Evolutionary conservation across 371 early-diverging fungal species (phyloP).

Genomic region (Syncephalastrum contaminatum): DNA sequence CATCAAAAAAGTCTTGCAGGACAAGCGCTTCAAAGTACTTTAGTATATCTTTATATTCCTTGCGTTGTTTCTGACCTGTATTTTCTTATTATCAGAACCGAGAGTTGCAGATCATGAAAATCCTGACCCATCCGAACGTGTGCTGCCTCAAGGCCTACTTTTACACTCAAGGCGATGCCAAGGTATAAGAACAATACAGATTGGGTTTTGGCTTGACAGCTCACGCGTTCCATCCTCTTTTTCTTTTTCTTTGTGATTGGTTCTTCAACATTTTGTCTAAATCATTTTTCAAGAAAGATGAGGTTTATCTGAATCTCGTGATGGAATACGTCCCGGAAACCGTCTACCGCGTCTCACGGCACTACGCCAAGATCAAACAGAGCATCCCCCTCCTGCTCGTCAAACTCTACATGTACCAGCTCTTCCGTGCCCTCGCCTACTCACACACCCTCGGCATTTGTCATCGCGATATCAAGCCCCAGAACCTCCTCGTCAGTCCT

Average conservation of each 20-base stretch:
- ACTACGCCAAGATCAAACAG: slow-evolving; percentile 85
- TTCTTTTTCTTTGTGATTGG: slow-evolving; percentile 11
- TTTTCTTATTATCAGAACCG: slow-evolving; percentile 67
- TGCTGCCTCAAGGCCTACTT: slow-evolving; percentile 86
- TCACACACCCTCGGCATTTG: slow-evolving; percentile 94
- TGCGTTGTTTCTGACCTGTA: too few species aligned
- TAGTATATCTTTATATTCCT: too few species aligned
- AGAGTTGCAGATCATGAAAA: slow-evolving; percentile 94
- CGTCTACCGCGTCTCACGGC: slow-evolving; percentile 84
- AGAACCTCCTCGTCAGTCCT: slow-evolving; percentile 94
- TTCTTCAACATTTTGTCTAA: slow-evolving; percentile 13
- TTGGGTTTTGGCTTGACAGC: not conserved
- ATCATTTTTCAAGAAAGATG: slow-evolving; percentile 67
- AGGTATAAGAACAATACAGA: slow-evolving; percentile 37
- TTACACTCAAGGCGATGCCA: slow-evolving; percentile 79
- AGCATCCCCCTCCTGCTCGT: slow-evolving; percentile 85
- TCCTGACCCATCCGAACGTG: slow-evolving; percentile 88
- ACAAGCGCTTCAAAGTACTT: slow-evolving; percentile 95
- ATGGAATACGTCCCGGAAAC: slow-evolving; percentile 95
- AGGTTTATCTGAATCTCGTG: slow-evolving; percentile 90
- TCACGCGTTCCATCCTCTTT: slow-evolving; percentile 1
- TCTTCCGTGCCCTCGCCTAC: slow-evolving; percentile 93
- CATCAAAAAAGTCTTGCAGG: slow-evolving; percentile 95
- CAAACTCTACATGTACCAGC: slow-evolving; percentile 96
- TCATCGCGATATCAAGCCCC: slow-evolving; percentile 99